Conservation (phyloP, 306 rosid species). For the Arachis stenosperma region DNA sequence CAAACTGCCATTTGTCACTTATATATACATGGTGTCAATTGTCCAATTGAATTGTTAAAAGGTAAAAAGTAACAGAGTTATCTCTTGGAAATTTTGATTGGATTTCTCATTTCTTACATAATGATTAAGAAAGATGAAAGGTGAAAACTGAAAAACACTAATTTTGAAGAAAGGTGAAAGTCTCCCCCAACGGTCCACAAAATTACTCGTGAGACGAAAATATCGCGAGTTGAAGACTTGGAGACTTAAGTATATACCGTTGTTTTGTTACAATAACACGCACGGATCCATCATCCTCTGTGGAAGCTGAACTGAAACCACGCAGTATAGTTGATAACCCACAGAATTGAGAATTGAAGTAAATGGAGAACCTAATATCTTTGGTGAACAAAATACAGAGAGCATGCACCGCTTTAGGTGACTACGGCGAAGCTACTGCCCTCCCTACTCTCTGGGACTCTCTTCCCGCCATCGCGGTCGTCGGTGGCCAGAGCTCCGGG, state of each 20-base stretch:
- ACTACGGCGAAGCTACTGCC: slow-evolving; percentile 84
- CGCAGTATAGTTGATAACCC: not conserved
- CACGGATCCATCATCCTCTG: not conserved
- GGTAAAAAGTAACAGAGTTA: not conserved
- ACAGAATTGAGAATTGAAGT: not conserved
- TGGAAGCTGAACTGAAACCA: too few relatives aligned
- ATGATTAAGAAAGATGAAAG: not conserved
- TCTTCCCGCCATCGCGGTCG: slow-evolving; percentile 94
- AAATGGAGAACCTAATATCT: slow-evolving; percentile 84
- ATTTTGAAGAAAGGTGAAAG: too few relatives aligned
- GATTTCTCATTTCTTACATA: not conserved
- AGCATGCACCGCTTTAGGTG: slow-evolving; percentile 96
- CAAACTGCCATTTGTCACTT: too few relatives aligned
- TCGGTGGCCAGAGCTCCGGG: slow-evolving; percentile 99
- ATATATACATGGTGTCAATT: not conserved
- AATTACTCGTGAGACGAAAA: slow-evolving; percentile 7
- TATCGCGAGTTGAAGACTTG: slow-evolving; percentile 33
- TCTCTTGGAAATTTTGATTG: not conserved
- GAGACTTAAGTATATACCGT: not conserved
- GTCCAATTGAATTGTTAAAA: not conserved
- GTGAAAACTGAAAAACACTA: too few relatives aligned
- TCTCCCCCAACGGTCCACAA: slow-evolving; percentile 19
- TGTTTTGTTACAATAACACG: not conserved
- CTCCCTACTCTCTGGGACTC: slow-evolving; percentile 96
- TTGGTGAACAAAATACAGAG: slow-evolving; percentile 93